Evolutionary conservation across 805 yeast genomes (phyloP), one percentile per base, ranked within the genome.

Genomic region (Crinitomyces ghanaensis): DNA sequence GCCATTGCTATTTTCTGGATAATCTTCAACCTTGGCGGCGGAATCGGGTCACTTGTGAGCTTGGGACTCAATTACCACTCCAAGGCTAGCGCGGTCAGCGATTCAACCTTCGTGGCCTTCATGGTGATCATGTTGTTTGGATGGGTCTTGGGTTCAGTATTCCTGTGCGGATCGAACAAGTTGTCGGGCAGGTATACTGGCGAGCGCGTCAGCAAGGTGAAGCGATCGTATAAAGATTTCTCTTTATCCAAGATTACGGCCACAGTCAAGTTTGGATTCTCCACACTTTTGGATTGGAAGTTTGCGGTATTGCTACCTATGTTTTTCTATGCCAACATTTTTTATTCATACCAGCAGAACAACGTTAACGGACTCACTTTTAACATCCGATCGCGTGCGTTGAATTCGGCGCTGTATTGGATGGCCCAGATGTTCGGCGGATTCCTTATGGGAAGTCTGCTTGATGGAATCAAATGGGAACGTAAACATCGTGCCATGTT

Each of bases 301-400:
- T 24, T 44, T 11, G 14, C 37, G 26, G 13, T 24, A 7, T 43
- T 72, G 50, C 60, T 72, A 59, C 79, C 79, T 30, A 66, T 72
- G 72, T 73, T 72, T 46, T 67, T 70, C 45, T 63, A 73, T 19
- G 71, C 79, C 26, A 74, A 74, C 59, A 71, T 72, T 68, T 73
- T 71, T 56, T 72, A 73, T 59, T 68, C 78, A 19, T 73, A 73
- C 53, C 78, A 74, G 55, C 72, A 70, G 45, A 70, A 71, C 49
- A 70, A 65, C 36, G 63, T 68, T 52, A 73, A 72, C 46, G 71
- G 68, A 21, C 67, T 65, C 16, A 57, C 68, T 32, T 74, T 74
- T 54, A 70, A 68, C 45, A 53, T 72, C 36, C 62, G 77, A 50
- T 69, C 79, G 8, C 62, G 80, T 45, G 68, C 79, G 3, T 61